Conservation (phyloP, 371 early-diverging fungal genomes). For the Saksenaea oblongispora region DNA sequence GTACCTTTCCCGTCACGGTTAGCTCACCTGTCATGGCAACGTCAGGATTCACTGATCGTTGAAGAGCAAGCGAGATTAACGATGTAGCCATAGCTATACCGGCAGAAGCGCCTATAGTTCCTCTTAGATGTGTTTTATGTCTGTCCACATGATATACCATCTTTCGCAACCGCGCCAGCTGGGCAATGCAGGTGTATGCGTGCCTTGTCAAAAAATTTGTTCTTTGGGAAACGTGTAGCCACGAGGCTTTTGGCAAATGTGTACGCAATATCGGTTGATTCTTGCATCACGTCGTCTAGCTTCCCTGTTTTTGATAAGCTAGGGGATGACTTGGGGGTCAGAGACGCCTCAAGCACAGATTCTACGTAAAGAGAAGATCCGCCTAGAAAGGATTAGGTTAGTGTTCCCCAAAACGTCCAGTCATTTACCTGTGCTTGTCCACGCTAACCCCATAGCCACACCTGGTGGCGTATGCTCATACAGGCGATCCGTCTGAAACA, state of each 20-base stretch:
- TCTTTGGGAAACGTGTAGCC: conserved; percentile 72
- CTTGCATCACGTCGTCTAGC: conserved; percentile 97
- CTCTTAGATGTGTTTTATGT: too few relatives aligned
- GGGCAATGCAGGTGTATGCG: conserved; percentile 93
- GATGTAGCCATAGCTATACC: conserved; percentile 94
- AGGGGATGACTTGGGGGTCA: conserved; percentile 62
- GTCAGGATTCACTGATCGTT: conserved; percentile 68
- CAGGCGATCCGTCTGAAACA: conserved; percentile 83
- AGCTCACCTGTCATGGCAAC: conserved; percentile 97
- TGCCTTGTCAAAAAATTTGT: conserved; percentile 85
- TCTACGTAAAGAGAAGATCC: conserved; percentile 92
- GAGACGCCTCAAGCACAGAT: conserved; percentile 79
- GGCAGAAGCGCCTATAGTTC: conserved; percentile 78
- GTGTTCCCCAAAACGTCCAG: not conserved
- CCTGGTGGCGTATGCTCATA: conserved; percentile 88
- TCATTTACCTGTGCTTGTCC: conserved; percentile 82
- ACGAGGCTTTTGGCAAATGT: conserved; percentile 83
- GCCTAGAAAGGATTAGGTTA: conserved; percentile 39
- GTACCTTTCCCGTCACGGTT: conserved; percentile 91
- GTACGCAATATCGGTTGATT: conserved; percentile 89
- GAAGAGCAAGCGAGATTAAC: conserved; percentile 83
- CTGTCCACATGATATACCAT: conserved; percentile 54
- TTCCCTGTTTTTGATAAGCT: conserved; percentile 83
- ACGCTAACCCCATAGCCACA: conserved; percentile 92
- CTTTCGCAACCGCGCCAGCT: conserved; percentile 95